Base-by-base conservation (phyloP, 305 asterid species). In the Salvia sclarea region DNA sequence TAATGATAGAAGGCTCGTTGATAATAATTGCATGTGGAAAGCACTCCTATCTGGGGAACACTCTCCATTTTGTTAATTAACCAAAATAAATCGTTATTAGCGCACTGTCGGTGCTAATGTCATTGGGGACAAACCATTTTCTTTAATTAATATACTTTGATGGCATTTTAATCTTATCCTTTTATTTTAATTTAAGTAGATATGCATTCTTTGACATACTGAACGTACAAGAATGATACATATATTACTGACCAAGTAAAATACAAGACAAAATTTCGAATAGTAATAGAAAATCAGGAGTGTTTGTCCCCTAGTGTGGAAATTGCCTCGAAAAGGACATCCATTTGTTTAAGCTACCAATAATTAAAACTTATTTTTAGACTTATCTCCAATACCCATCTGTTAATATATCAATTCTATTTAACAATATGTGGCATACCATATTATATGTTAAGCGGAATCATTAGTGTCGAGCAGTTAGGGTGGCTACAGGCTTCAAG, bases 401-500 rank as follows among this genome's bases (percentile, higher is more conserved):
- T 49, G 61, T 35, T 61, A 6, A 14, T 30, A 54, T 28, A 58
- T 65, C 31, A 53, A 28, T 48, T 14, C 18, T 6, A 44, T 9
- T 25, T 12, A 53, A 69, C 53, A 47, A 64, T 13, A 11, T 14
- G 11, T 57, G 16, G 6, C 9, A 8, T 64, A 24, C 4, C 4
- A 1, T 70, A 43, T 48, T 10, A 47, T 61, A 52, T 31, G 43
- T 6, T 33, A 38, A 18, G 30, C 13, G 47, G 54, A 64, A 47
- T 59, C 52, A 69, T 73, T 57, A 49, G 68, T 69, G 95, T 73
- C 52, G 74, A 82, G 62, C 79, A 77, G 76, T 80, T 83, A 75
- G 88, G 92, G 92, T 79, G 69, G 81, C 73, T 72, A 73, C 75
- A 72, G 11, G 38, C 76, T 73, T 57, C 76, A 58, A 73, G 37